These are phyloP conservation scores for Cutaneotrichosporon sp. DNA, from an alignment of 1,284 basidiomycete genomes.

Conservation along the genomic window DNA sequence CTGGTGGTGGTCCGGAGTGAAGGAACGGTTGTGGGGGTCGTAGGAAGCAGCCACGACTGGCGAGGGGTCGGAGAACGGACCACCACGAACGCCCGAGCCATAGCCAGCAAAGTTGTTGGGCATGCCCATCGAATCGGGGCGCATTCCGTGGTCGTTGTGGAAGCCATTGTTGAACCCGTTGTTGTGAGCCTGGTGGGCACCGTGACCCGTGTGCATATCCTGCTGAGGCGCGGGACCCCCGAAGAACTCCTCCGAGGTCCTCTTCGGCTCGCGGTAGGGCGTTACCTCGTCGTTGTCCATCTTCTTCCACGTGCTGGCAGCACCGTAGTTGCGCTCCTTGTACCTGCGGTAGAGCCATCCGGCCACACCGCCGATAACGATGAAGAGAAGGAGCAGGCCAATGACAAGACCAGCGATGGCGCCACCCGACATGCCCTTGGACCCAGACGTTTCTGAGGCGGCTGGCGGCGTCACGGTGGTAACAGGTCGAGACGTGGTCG, in stretches of 20 bases:
- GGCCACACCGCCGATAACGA: constrained; percentile 17
- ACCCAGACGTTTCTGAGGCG: constrained; percentile 1
- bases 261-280: constrained; percentile 26
- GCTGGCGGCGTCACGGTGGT: not conserved
- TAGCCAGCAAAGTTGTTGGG: constrained; percentile 33
- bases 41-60: constrained; percentile 13
- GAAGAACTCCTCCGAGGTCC: constrained; percentile 8
- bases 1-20: constrained; percentile 13
- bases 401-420: constrained; percentile 19
- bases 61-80: constrained; percentile 19
- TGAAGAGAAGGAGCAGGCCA: constrained; percentile 11
- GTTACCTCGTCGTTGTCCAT: constrained; percentile 39
- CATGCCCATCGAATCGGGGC: constrained; percentile 25
- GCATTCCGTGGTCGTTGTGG: constrained; percentile 24
- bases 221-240: constrained; percentile 1
- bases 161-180: constrained; percentile 28
- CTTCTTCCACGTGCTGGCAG: constrained; percentile 30
- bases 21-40: constrained; percentile 33
- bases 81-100: constrained; percentile 19
- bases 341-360: constrained; percentile 27
- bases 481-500: too few species aligned
- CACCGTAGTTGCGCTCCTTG: constrained; percentile 9
- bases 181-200: constrained; percentile 18
- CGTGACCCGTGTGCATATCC: not conserved
- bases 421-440: constrained; percentile 12